These are phyloP conservation scores for Tulasnella sp. DNA, from an alignment of 768 basidiomycete species.

Conservation along the genomic window DNA sequence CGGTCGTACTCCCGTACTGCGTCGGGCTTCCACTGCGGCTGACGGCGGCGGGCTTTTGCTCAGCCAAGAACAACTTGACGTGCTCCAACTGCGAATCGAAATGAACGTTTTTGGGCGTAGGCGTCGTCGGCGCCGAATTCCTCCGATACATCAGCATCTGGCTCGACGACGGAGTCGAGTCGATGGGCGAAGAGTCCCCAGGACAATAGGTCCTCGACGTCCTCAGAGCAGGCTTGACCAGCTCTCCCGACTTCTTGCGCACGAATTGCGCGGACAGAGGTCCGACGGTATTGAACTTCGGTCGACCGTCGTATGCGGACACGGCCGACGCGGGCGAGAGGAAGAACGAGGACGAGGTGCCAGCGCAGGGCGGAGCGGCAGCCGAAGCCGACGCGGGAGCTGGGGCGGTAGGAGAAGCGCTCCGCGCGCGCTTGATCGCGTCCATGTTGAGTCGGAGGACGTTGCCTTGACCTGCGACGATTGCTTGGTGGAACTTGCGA, in stretches of 20 bases:
- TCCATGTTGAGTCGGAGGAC: conserved; percentile 30
- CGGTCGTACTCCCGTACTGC: conserved; percentile 48
- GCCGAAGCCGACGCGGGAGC: neutral
- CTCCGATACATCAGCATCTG: conserved; percentile 39
- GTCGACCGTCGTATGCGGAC: neutral
- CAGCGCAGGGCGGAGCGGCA: neutral
- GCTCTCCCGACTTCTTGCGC: conserved; percentile 92
- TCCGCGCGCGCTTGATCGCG: conserved; percentile 28
- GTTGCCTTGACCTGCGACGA: conserved; percentile 22
- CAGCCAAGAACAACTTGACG: conserved; percentile 89
- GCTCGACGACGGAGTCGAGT: conserved; percentile 46
- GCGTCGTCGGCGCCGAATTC: conserved; percentile 61
- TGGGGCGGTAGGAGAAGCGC: neutral
- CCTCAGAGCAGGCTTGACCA: conserved; percentile 81
- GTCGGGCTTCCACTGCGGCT: conserved; percentile 86
- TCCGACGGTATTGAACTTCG: conserved; percentile 24
- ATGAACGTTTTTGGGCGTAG: conserved; percentile 77
- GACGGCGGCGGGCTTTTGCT: conserved; percentile 93
- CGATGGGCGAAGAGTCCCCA: neutral
- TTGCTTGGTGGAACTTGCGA: conserved; percentile 21
- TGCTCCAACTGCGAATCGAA: conserved; percentile 91
- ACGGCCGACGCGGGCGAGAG: neutral
- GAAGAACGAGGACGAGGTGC: neutral
- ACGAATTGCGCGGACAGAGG: conserved; percentile 47
- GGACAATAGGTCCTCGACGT: conserved; percentile 41